Evolutionary conservation across 345 rosid genomes (phyloP).

Genomic region (Hibiscus trionum): DNA sequence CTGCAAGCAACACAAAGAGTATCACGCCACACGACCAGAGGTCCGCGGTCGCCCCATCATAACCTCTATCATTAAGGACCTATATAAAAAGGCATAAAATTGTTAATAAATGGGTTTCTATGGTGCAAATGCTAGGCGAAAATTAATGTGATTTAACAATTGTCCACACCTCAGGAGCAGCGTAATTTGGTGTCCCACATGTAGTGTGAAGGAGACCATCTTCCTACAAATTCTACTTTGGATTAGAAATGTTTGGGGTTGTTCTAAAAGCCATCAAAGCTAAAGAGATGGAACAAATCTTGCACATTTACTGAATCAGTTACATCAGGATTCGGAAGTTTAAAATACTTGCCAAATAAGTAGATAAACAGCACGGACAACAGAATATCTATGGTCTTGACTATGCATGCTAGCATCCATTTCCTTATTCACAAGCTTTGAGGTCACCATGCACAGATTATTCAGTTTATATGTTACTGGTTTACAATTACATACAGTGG

Average conservation of each 20-base stretch:
- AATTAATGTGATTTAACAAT: slow-evolving; percentile 5
- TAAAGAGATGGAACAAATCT: neutral
- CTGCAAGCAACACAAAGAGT: slow-evolving; percentile 94
- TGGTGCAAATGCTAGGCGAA: neutral
- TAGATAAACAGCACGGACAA: neutral
- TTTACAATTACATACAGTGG: neutral
- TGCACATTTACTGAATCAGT: neutral
- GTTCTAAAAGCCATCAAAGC: neutral
- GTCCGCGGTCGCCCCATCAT: slow-evolving; percentile 95
- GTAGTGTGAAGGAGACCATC: slow-evolving; percentile 96
- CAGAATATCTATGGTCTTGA: neutral
- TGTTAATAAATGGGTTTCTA: neutral
- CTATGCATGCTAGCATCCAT: neutral
- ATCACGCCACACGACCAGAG: slow-evolving; percentile 98
- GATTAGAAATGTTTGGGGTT: slow-evolving; percentile 13
- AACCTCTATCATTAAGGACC: slow-evolving; percentile 95
- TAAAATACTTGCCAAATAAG: neutral
- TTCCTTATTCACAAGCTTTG: neutral
- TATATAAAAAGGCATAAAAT: slow-evolving; percentile 21
- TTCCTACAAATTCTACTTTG: slow-evolving; percentile 41
- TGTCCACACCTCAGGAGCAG: slow-evolving; percentile 82
- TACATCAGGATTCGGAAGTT: neutral
- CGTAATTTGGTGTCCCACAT: slow-evolving; percentile 98
- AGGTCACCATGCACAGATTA: neutral
- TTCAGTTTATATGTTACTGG: neutral